A percentile compares a stretch with the other conserved stretches of the same genome.
Conservation (phyloP, 2,329 filamentous ascomycete species). For the Tolypocladium cylindrosporum region DNA sequence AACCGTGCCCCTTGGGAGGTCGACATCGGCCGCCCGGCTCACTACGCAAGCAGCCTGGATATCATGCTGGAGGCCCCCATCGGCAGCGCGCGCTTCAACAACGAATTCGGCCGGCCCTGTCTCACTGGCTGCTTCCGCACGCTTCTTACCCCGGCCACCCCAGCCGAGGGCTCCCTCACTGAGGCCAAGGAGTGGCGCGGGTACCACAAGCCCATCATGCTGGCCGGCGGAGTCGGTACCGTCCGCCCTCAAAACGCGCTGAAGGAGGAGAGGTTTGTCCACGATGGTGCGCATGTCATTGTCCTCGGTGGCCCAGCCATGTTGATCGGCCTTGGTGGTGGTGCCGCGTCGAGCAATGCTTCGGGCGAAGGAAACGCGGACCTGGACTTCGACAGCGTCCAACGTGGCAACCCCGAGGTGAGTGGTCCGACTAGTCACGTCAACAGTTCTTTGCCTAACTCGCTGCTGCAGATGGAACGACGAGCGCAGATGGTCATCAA, state of each 20-base stretch:
- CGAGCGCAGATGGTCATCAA: constrained; percentile 98
- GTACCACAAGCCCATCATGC: constrained; percentile 98
- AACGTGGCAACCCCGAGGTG: constrained; percentile 82
- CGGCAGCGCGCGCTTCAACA: constrained; percentile 92
- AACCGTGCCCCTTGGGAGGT: constrained; percentile 80
- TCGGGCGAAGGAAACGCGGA: constrained; percentile 84
- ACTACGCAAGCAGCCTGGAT: constrained; percentile 88
- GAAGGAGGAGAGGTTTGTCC: constrained; percentile 71
- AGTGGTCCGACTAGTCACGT: background rate
- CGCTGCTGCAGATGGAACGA: constrained; percentile 55
- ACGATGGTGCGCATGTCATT: constrained; percentile 79
- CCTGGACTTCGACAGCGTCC: constrained; percentile 93
- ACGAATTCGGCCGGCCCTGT: constrained; percentile 89
- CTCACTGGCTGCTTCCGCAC: constrained; percentile 88
- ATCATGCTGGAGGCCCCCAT: constrained; percentile 98
- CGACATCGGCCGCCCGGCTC: constrained; percentile 78
- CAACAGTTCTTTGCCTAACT: background rate
- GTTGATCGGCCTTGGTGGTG: constrained; percentile 92
- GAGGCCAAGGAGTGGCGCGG: constrained; percentile 52
- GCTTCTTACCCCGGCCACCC: constrained; percentile 46
- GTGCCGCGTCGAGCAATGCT: constrained; percentile 84
- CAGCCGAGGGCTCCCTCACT: constrained; percentile 20
- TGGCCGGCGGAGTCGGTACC: constrained; percentile 89
- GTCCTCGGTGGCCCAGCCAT: constrained; percentile 94
- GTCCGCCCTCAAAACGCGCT: constrained; percentile 85